Evolutionary conservation across 1,284 basidiomycete species (phyloP), one percentile per base, ranked within the genome.

Genomic region (Laetiporus sulphureus): DNA sequence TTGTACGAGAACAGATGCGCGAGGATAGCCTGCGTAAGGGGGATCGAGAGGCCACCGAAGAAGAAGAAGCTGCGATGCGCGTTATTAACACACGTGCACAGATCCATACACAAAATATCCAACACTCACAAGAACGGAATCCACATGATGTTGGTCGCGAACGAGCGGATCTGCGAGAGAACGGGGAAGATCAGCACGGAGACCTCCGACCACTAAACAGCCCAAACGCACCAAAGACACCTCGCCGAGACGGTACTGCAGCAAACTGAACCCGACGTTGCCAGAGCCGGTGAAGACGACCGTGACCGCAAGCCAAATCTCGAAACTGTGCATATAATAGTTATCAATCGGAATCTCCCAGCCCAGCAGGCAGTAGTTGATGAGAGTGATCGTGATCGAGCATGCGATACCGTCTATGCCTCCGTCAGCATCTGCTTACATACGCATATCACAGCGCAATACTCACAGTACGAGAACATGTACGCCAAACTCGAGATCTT

Each of bases 1-100:
- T 78, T 72, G 65, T 72, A 72, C 27, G 72, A 71, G 53, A 77
- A 64, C 45, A 73, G 46, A 49, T 79, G 75, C 13, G 72, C 66
- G 20, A 74, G 60, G 30, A 79, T 66, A 2, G 75, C 71, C 19
- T 67, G 63, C 25, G 62, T 58, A 38, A 78, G 62, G 20, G 70
- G 72, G 49, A 71, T 65, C 15, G 66, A 66, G 42, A 77, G 63
- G 5, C 73, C 73, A 24, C 67, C 65, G 57, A 77, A 75, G 67
- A 77, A 75, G 65, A 77, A 73, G 55, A 69, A 68, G 62, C 73
- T 73, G 55, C 42, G 19, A 7, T 49, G 54, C 40, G 52, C 21
- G 12, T 18, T 24, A 50, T 16, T 4, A 39, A 18, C 5, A 20
- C 21, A 29, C 20, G 18, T 33, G 10, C 10, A 32, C 11, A 32